phyloP scores from a whole-genome alignment of 768 basidiomycete genomes.

The Trichaptum fuscoviolaceum region DNA sequence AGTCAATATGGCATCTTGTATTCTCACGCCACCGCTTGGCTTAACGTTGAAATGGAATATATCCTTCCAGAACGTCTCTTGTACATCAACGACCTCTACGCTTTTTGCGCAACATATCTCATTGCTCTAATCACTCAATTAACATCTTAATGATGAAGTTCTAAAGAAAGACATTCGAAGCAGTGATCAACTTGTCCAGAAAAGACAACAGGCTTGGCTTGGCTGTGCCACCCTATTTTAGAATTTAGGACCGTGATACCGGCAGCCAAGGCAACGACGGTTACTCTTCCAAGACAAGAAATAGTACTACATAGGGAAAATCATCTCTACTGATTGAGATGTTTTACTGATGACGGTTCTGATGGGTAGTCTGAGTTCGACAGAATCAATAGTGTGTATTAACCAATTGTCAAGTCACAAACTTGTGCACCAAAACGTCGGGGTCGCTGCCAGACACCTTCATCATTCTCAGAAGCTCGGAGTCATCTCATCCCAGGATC shows the following conservation, averaged over 20 bases:
- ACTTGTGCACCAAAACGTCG: too few relatives aligned
- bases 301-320: too few relatives aligned
- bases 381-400: too few relatives aligned
- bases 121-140: too few relatives aligned
- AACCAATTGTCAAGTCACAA: too few relatives aligned
- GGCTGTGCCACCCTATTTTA: not conserved
- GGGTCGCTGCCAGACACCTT: too few relatives aligned
- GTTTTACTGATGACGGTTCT: too few relatives aligned
- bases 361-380: too few relatives aligned
- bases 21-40: slow-evolving; percentile 1
- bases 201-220: not conserved
- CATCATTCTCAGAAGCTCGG: too few relatives aligned
- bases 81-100: not conserved
- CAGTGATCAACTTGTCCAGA: not conserved
- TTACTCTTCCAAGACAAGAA: not conserved
- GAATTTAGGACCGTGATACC: not conserved
- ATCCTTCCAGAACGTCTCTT: not conserved
- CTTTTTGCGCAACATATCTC: not conserved
- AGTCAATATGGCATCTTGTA: not conserved
- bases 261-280: not conserved
- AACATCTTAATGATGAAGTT: not conserved
- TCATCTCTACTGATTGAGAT: too few relatives aligned
- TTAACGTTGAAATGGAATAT: not conserved
- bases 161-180: slow-evolving; percentile 1
- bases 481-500: too few relatives aligned